A percentile compares a stretch with the other conserved stretches of the same genome.
phyloP scores from a whole-genome alignment of 2,329 filamentous ascomycete genomes.

The Paracorniculantispora psalliotae region DNA sequence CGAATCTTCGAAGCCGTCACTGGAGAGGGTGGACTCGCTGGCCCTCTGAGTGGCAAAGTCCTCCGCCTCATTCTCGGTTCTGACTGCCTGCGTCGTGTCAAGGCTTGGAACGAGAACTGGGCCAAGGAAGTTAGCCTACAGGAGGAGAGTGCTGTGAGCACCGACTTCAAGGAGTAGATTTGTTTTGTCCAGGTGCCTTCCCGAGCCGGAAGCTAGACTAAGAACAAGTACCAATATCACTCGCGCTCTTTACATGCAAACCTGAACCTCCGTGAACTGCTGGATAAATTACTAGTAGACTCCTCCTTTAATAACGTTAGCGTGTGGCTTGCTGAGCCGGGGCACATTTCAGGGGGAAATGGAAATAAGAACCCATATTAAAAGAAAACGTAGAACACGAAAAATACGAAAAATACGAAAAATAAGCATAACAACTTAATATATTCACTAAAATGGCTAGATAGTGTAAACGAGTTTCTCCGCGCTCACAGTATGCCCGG shows the following conservation, averaged over 20 bases:
- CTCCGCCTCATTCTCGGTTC: conserved; percentile 25
- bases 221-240: neutral
- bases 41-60: neutral
- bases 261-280: too few species aligned
- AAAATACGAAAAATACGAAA: too few species aligned
- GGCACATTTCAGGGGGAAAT: too few species aligned
- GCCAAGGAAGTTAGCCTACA: conserved; percentile 16
- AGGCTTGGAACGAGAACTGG: conserved; percentile 19
- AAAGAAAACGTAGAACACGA: neutral
- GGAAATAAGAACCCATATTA: too few species aligned
- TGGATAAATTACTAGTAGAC: too few species aligned
- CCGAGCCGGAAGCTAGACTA: too few species aligned
- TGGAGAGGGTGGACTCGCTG: conserved; percentile 33
- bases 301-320: too few species aligned
- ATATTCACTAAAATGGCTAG: neutral
- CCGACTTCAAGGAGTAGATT: neutral
- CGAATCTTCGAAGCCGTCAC: conserved; percentile 49
- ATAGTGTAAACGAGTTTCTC: neutral
- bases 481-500: neutral
- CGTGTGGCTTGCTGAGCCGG: too few species aligned
- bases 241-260: neutral
- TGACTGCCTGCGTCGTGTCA: conserved; percentile 27
- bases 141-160: conserved; percentile 1
- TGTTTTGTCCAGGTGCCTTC: neutral
- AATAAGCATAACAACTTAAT: too few species aligned